Conservation (phyloP, 2,329 filamentous ascomycete species). For the Alternaria tenuissima region DNA sequence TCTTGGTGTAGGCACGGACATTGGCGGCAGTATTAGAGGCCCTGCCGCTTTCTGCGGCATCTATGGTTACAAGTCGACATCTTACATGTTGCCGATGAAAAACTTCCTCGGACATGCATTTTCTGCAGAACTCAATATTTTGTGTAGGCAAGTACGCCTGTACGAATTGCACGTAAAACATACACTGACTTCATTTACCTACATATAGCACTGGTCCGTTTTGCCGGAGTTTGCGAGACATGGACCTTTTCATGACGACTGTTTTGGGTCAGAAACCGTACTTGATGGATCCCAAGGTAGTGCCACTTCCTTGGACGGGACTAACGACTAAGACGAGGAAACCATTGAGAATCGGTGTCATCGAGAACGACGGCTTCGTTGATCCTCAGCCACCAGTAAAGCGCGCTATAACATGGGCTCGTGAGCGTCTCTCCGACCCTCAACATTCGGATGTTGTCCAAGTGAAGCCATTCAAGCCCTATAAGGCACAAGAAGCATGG, state of each 20-base stretch:
- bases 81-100: conserved; percentile 24
- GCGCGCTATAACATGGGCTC: conserved; percentile 50
- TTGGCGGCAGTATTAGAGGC: conserved; percentile 34
- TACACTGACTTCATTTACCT: background rate
- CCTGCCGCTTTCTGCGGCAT: conserved; percentile 35
- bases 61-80: conserved; percentile 40
- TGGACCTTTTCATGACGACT: conserved; percentile 25
- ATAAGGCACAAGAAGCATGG: conserved; percentile 41
- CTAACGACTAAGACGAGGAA: conserved; percentile 20
- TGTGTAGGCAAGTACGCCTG: conserved; percentile 6
- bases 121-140: conserved; percentile 27
- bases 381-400: conserved; percentile 52
- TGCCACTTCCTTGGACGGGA: conserved; percentile 33
- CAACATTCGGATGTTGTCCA: conserved; percentile 28
- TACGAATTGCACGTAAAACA: background rate
- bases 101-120: conserved; percentile 14
- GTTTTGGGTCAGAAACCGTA: conserved; percentile 23
- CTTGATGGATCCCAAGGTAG: conserved; percentile 24
- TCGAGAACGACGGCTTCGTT: conserved; percentile 51
- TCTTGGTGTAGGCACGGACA: conserved; percentile 36
- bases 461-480: conserved; percentile 49
- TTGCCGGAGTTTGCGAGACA: conserved; percentile 25
- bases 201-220: conserved; percentile 23
- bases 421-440: conserved; percentile 14
- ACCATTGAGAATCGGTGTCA: conserved; percentile 55